Evolutionary conservation across 2,329 filamentous ascomycete species (phyloP), one percentile per base, ranked within the genome.

Genomic region (Diaporthe citrichinensis): DNA sequence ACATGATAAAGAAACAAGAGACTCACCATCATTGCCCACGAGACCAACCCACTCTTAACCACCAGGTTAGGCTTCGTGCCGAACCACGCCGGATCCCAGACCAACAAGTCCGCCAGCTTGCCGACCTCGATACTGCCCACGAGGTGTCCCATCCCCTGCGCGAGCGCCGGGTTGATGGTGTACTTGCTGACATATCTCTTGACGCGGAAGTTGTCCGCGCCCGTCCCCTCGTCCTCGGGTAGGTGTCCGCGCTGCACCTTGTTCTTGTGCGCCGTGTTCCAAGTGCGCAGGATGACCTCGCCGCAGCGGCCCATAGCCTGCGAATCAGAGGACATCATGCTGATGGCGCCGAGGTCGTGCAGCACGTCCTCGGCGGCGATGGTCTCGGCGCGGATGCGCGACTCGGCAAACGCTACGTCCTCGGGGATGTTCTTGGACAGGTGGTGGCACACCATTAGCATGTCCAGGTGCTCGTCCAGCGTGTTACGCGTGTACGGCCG

Each of bases 371-470:
- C 96, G 34, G 96, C 96, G 0, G 96, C 96, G 81, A 98, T 98
- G 49, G 96, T 98, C 86, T 98, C 96, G 78, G 95, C 95, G 75
- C 96, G 94, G 84, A 98, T 98, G 53, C 96, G 94, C 49, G 92
- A 95, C 86, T 98, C 96, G 65, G 96, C 96, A 81, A 98, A 98
- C 1, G 96, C 95, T 20, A 98, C 94, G 82, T 98, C 96, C 86
- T 98, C 96, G 75, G 96, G 95, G 76, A 98, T 98, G 84, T 98
- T 93, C 84, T 94, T 95, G 71, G 93, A 95, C 14, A 98, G 88
- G 82, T 98, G 96, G 84, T 98, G 96, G 87, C 96, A 98, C 51
- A 98, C 95, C 96, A 98, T 98, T 62, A 98, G 87, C 96, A 98
- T 98, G 86, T 98, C 96, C 20, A 98, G 90, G 85, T 98, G 96